phyloP scores from a whole-genome alignment of 352 stramenopile genomes.

The Pythium angustatum region DNA sequence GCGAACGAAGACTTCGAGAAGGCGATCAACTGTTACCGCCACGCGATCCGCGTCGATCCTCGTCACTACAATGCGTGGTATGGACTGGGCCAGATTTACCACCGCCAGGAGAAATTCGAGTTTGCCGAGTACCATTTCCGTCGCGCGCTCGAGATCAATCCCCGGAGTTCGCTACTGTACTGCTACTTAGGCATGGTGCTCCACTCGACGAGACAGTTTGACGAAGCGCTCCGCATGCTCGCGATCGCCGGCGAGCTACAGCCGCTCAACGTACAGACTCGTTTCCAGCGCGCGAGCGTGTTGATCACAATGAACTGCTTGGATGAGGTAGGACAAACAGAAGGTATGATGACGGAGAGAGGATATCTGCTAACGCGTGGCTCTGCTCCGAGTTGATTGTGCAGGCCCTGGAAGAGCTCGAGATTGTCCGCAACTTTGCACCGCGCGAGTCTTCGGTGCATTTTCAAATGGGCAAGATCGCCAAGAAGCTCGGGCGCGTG shows the following conservation, averaged over 20 bases:
- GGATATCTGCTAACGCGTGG: too few species aligned
- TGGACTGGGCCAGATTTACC: constrained; percentile 94
- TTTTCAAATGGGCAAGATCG: constrained; percentile 96
- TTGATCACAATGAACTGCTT: constrained; percentile 91
- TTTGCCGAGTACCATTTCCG: constrained; percentile 97
- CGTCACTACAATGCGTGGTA: constrained; percentile 95
- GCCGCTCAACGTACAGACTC: constrained; percentile 91
- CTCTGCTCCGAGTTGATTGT: too few species aligned
- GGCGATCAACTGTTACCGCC: constrained; percentile 94
- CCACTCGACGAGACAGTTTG: constrained; percentile 87
- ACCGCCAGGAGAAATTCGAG: constrained; percentile 97
- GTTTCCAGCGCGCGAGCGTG: constrained; percentile 95
- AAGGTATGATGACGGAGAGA: too few species aligned
- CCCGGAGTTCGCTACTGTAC: constrained; percentile 91
- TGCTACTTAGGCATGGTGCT: constrained; percentile 96
- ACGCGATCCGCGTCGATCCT: constrained; percentile 92
- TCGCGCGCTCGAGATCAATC: constrained; percentile 93
- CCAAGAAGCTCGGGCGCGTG: constrained; percentile 80
- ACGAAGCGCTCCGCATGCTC: constrained; percentile 92
- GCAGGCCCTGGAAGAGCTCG: constrained; percentile 89
- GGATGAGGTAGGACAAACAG: constrained; percentile 88
- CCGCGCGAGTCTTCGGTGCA: constrained; percentile 96
- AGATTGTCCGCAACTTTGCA: constrained; percentile 91
- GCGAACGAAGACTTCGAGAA: constrained; percentile 99
- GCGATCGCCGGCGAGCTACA: constrained; percentile 88